Percentiles rank a stretch among this genome's conserved stretches.
Evolutionary conservation across 805 yeast species (phyloP).

Genomic region (Blastobotrys chiropterorum): DNA sequence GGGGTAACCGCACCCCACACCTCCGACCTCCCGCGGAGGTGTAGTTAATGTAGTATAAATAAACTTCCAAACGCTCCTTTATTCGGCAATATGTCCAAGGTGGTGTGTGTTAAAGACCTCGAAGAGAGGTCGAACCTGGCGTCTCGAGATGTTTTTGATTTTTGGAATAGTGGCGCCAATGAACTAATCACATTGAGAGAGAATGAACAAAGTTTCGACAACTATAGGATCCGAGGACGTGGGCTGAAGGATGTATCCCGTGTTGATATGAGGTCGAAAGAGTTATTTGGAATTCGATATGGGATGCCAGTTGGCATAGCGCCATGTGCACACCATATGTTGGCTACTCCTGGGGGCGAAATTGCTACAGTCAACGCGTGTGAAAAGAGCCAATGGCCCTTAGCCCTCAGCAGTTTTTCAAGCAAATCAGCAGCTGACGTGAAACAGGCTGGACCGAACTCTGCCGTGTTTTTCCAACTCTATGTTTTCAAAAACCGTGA

Average conservation of each 20-base stretch:
- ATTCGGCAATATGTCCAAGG: background rate
- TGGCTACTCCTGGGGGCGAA: constrained; percentile 31
- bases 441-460: constrained; percentile 20
- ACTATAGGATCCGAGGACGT: constrained; percentile 27
- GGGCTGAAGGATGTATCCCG: constrained; percentile 26
- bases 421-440: constrained; percentile 26
- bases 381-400: constrained; percentile 23
- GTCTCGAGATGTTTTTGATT: constrained; percentile 16
- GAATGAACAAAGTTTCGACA: constrained; percentile 22
- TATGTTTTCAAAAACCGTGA: constrained; percentile 27
- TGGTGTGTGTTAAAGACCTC: constrained; percentile 9
- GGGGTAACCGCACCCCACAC: background rate
- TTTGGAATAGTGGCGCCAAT: constrained; percentile 28
- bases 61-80: too few species aligned
- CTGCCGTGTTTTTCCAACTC: constrained; percentile 25
- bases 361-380: constrained; percentile 31
- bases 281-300: constrained; percentile 23
- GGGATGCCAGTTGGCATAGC: constrained; percentile 31
- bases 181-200: constrained; percentile 26
- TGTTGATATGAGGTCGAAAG: constrained; percentile 19
- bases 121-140: constrained; percentile 9
- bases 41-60: too few species aligned
- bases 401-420: constrained; percentile 27
- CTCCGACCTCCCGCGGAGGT: too few species aligned
- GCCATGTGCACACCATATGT: constrained; percentile 30